phyloP scores from a whole-genome alignment of 495 filamentous ascomycete species.

The Podospora pseudocomata region DNA sequence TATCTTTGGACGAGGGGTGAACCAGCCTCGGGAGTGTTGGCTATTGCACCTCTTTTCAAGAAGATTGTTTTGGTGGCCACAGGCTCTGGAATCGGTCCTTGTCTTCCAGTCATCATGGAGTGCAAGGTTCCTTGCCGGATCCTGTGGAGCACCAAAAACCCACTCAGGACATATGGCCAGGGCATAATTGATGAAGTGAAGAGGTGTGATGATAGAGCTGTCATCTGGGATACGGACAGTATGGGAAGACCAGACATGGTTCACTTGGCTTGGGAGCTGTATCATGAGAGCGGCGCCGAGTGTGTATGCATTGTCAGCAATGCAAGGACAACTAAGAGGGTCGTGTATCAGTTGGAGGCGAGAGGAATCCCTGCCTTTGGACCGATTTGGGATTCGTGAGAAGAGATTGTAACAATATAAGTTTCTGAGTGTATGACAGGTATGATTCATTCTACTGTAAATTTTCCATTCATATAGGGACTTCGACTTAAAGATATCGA shows the following conservation, averaged over 20 bases:
- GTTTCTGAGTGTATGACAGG: no score
- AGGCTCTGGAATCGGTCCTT: constrained; percentile 67
- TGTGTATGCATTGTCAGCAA: constrained; percentile 67
- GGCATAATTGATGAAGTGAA: constrained; percentile 37
- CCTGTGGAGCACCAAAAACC: constrained; percentile 42
- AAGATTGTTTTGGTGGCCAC: constrained; percentile 64
- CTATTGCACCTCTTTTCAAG: constrained; percentile 60
- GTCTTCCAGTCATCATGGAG: constrained; percentile 38
- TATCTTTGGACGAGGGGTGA: constrained; percentile 49
- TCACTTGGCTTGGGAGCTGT: constrained; percentile 51
- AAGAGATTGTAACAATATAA: no score
- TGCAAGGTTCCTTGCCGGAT: constrained; percentile 29
- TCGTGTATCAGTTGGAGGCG: constrained; percentile 63
- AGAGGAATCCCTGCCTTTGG: constrained; percentile 64
- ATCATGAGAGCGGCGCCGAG: constrained; percentile 56
- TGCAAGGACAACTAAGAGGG: constrained; percentile 55
- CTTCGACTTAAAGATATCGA: no score
- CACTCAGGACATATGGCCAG: constrained; percentile 37
- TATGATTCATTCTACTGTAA: no score
- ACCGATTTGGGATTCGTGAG: constrained; percentile 59
- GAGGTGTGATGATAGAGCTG: constrained; percentile 31
- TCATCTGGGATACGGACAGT: constrained; percentile 40
- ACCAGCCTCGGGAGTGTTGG: constrained; percentile 57
- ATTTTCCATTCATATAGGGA: no score
- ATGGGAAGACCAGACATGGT: constrained; percentile 40